Percentiles rank a stretch among this genome's conserved stretches.
These are phyloP conservation scores for Tylopilus sp. DNA, from an alignment of 1,284 basidiomycete species.

Conservation along the genomic window DNA sequence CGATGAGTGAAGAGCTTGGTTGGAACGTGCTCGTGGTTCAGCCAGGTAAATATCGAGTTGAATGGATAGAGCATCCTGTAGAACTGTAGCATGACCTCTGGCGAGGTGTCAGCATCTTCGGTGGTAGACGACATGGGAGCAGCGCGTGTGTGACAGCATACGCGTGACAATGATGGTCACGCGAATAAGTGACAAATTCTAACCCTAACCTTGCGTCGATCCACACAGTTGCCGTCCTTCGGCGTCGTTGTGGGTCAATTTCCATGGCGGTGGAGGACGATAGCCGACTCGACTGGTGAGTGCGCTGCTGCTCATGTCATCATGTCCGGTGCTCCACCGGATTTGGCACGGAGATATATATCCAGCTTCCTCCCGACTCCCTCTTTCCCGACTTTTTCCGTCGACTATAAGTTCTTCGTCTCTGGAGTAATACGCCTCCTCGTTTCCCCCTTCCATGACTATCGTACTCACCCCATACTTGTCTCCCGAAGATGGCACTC, in stretches of 20 bases:
- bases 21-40: conserved; percentile 85
- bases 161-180: conserved; percentile 20
- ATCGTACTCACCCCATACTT: conserved; percentile 67
- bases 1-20: conserved; percentile 83
- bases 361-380: not conserved
- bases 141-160: conserved; percentile 21
- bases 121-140: conserved; percentile 14
- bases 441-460: conserved; percentile 43
- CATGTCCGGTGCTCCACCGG: not conserved
- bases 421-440: not conserved
- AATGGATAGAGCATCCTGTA: conserved; percentile 94
- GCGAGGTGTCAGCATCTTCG: conserved; percentile 24
- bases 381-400: conserved; percentile 8
- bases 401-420: not conserved
- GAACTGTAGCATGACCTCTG: conserved; percentile 79
- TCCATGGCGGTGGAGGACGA: not conserved
- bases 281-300: not conserved
- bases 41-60: conserved; percentile 91
- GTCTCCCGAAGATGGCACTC: conserved; percentile 52
- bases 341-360: conserved; percentile 11
- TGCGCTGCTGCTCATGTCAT: not conserved
- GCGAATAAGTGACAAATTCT: too few species aligned
- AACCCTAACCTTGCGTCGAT: too few species aligned
- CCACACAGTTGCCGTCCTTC: not conserved
- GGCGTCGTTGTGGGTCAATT: not conserved